Conservation (phyloP, 805 yeast species). For the Debaryomyces hansenii region DNA sequence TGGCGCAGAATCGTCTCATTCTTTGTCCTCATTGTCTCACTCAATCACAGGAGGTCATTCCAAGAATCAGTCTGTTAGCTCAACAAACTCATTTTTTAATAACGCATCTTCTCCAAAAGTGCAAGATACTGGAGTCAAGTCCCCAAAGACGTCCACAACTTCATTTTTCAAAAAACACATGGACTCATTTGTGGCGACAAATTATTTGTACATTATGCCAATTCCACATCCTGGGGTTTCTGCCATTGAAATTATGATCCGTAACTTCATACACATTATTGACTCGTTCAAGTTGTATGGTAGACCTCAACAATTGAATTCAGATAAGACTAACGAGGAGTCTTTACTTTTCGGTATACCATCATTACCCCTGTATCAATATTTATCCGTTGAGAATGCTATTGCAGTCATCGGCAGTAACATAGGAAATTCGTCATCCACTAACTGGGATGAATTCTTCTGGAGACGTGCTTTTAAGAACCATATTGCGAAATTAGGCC, state of each 20-base stretch:
- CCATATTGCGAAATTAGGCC: constrained; percentile 8
- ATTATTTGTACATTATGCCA: constrained; percentile 67
- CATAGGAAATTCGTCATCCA: constrained; percentile 16
- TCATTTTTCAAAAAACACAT: constrained; percentile 29
- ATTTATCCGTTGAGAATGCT: constrained; percentile 39
- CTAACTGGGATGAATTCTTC: constrained; percentile 25
- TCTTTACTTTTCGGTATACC: constrained; percentile 78
- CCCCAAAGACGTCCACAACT: constrained; percentile 11
- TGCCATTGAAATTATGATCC: constrained; percentile 69
- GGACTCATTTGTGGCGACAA: constrained; percentile 30
- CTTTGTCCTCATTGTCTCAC: constrained; percentile 13
- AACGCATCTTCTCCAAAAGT: constrained; percentile 23
- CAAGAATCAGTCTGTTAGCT: constrained; percentile 20
- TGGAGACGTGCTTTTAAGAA: constrained; percentile 30
- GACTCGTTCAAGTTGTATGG: constrained; percentile 75
- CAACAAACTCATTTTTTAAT: constrained; percentile 31
- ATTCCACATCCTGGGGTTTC: constrained; percentile 70
- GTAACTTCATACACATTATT: constrained; percentile 67
- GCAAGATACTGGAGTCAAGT: constrained; percentile 1
- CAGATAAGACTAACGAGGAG: constrained; percentile 64
- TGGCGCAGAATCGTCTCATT: constrained; percentile 18
- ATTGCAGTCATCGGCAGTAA: constrained; percentile 16
- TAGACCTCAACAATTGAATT: constrained; percentile 68
- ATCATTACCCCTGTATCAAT: constrained; percentile 66
- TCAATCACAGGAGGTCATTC: constrained; percentile 11